Evolutionary conservation across 2,329 filamentous ascomycete genomes (phyloP), one percentile per base, ranked within the genome.

Genomic region (Cladophialophora yegresii): DNA sequence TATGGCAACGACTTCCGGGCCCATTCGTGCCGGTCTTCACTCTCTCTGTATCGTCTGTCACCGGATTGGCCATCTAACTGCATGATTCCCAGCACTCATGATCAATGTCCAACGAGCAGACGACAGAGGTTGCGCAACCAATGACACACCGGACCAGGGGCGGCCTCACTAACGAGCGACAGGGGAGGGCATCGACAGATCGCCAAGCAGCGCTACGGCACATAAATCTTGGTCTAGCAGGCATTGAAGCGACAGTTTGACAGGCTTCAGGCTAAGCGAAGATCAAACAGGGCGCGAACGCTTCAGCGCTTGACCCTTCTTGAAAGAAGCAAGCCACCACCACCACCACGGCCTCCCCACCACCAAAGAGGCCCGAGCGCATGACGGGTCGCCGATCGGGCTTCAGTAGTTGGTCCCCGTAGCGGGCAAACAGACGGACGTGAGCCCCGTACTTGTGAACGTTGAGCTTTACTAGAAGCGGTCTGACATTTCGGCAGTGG

Each of bases 221-320:
- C 51, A 50, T 51, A 61, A 57, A 62, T 66, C 60, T 66, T 51
- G 64, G 53, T 59, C 60, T 66, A 55, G 57, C 45, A 49, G 64
- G 54, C 45, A 26, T 51, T 47, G 45, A 63, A 65, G 63, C 58
- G 51, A 57, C 36, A 26, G 36, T n/a, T 26, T 50, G 20, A 49
- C 30, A 40, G 54, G 54, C 33, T 23, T 47, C 55, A 43, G 47
- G 61, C 55, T 53, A 36, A 51, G 49, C 30, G 56, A 43, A 51
- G 54, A 49, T 45, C 49, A 51, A 54, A 33, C 23, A 43, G 16
- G 5, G 16, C 36, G 30, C 47, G 51, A 13, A n/a, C 36, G 22
- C 58, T 51, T 51, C 12, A 62, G 33, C 32, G 22, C 22, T 40
- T 58, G 45, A n/a, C 55, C 40, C 36, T 30, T 45, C 55, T 58